Evolutionary conservation across 164 flowering plant species (phyloP).

Genomic region (Kalanchoe fedtschenkoi): DNA sequence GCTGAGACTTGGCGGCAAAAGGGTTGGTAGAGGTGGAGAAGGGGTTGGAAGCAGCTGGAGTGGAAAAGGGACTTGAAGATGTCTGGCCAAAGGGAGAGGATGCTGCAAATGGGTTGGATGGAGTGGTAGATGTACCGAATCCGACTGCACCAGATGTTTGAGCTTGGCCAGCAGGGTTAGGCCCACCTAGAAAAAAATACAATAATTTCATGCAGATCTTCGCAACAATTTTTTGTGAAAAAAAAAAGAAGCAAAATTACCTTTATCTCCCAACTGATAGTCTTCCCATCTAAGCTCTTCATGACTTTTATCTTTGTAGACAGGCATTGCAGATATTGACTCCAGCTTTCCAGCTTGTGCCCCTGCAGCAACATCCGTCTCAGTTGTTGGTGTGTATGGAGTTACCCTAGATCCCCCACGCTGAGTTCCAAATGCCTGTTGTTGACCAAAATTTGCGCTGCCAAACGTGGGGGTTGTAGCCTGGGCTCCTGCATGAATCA

Average conservation of each 20-base stretch:
- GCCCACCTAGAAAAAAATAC: slow-evolving; percentile 29
- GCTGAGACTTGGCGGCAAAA: neutral
- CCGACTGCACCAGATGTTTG: slow-evolving; percentile 4
- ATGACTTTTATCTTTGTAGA: slow-evolving; percentile 83
- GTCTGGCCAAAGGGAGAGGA: slow-evolving; percentile 56
- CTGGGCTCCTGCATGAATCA: neutral
- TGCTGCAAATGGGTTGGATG: slow-evolving; percentile 38
- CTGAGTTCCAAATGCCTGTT: slow-evolving; percentile 48
- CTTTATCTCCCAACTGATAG: slow-evolving; percentile 87
- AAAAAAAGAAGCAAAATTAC: slow-evolving; percentile 17
- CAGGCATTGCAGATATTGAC: slow-evolving; percentile 96
- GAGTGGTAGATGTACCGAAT: slow-evolving; percentile 24
- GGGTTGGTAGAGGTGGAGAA: slow-evolving; percentile 27
- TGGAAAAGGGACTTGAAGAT: slow-evolving; percentile 52
- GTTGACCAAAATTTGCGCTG: slow-evolving; percentile 49
- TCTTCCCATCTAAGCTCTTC: slow-evolving; percentile 99
- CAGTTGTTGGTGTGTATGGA: slow-evolving; percentile 58
- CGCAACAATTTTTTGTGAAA: neutral
- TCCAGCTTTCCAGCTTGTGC: slow-evolving; percentile 65
- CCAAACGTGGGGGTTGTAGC: slow-evolving; percentile 60
- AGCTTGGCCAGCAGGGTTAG: slow-evolving; percentile 16
- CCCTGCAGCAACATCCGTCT: slow-evolving; percentile 37
- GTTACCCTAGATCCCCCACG: slow-evolving; percentile 78
- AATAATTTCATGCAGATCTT: neutral
- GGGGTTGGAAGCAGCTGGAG: slow-evolving; percentile 43